Evolutionary conservation across 2,329 filamentous ascomycete species (phyloP).

Genomic region (Fusarium sp.): DNA sequence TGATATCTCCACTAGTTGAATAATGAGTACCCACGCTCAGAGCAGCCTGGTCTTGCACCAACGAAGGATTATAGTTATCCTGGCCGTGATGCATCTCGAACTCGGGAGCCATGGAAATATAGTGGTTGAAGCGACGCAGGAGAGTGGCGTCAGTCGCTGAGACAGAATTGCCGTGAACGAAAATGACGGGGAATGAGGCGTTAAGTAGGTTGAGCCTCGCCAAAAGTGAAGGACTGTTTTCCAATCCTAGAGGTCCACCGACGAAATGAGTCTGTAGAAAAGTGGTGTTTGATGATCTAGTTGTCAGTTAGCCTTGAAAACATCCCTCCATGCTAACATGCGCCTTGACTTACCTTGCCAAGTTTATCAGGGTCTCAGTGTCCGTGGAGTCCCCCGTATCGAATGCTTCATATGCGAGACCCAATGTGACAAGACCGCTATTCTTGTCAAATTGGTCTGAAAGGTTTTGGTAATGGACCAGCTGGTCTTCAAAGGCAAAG

Average conservation of each 20-base stretch:
- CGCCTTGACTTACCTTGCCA: not conserved
- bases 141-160: not conserved
- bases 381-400: not conserved
- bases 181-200: not conserved
- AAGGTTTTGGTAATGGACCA: not conserved
- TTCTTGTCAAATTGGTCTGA: not conserved
- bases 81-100: not conserved
- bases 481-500: not conserved
- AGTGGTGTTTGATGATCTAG: not conserved
- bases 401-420: not conserved
- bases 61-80: not conserved
- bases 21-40: constrained; percentile 60
- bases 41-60: constrained; percentile 56
- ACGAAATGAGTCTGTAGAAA: not conserved
- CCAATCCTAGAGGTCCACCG: not conserved
- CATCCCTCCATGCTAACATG: not conserved
- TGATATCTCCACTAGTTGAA: constrained; percentile 56
- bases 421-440: not conserved
- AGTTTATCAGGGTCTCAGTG: not conserved
- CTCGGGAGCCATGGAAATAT: not conserved
- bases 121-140: not conserved
- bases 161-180: not conserved
- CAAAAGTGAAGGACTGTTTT: not conserved
- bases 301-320: not conserved
- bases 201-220: not conserved